Evolutionary conservation across 805 yeast species (phyloP), one percentile per base, ranked within the genome.

Genomic region (Yarrowia sp.): DNA sequence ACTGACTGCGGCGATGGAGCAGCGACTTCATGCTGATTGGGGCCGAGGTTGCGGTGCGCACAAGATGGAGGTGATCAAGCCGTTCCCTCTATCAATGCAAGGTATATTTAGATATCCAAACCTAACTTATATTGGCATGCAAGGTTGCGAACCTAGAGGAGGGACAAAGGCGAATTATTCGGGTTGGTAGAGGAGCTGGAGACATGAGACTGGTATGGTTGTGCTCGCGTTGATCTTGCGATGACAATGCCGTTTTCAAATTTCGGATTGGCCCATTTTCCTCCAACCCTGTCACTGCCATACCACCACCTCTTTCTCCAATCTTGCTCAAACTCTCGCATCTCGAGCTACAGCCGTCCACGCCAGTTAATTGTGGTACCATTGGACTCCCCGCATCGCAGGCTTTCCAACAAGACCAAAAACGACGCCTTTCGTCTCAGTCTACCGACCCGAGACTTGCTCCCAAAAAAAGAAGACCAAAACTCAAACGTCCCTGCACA

Each of bases 1-100:
- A 55, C 38, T 55, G 61, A 40, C 61, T 55, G 61, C 61, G 61
- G 24, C 61, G 44, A n/a, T 55, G 61, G 12, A 55, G 20, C 20
- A 55, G 46, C 61, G 61, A 55, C 17, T 55, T 55, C 61, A 55
- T 55, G 30, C 30, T 24, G 30, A 24, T 24, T 24, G 3, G 44
- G n/a, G 58, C 17, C 19, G 15, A 24, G 5, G 2, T 3, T 4
- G 34, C 2, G 34, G 14, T 24, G 5, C 36, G 2, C 38, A 12
- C 6, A 49, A 33, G n/a, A 9, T 10, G 38, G 14, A 13, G 24
- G 15, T 33, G 9, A 15, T 10, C 17, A 52, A 36, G 58, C 58
- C 58, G 58, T 52, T 14, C 36, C 8, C n/a, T 14, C 6, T 17
- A n/a, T 34, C 38, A 10, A 49, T 52, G 58, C 58, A 52, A 52